Base-by-base conservation (phyloP, 495 filamentous ascomycete genomes). In the Podospora didyma region DNA sequence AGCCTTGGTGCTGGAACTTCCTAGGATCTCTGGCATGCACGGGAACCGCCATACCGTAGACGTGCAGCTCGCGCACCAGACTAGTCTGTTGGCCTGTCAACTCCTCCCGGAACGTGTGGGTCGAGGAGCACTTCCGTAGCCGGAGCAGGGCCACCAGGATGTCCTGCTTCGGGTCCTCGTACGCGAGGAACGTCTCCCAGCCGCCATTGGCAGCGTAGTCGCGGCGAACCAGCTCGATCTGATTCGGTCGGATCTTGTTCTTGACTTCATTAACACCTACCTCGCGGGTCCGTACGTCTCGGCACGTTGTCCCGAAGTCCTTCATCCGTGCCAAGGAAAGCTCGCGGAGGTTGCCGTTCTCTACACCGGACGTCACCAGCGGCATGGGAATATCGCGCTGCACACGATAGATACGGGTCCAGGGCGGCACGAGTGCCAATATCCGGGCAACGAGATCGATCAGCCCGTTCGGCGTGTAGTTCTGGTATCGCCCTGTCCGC, bases 321-420 rank as follows among this genome's bases (percentile, higher is more conserved):
- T 97, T 97, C 94, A 98, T 98, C 22, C 94, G 81, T 26, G 89
- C 88, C 60, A 98, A 74, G 2, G 94, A 92, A 11, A 98, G 79
- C 65, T 98, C 94, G 55, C 94, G 87, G 50, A 98, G 78, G 65
- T 98, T 98, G 46, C 94, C 94, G 66, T 98, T 98, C 75, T 98
- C 94, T 9, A 98, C 94, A 42, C 94, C 94, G 0, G 92, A 89
- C 0, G 94, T 96, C 35, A 98, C 95, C 4, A 98, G 81, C 0
- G 94, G 94, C 94, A 98, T 98, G 21, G 94, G 94, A 54, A 98
- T 98, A 74, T 98, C 94, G 63, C 94, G 87, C 72, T 98, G 94
- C 11, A 98, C 95, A 42, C 94, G 89, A 75, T 98, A 98, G 71
- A 98, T 98, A 60, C 94, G 86, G 9, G 94, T 98, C 94, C 94